Conservation (phyloP, 768 basidiomycete species). For the Rhizopogon salebrosus region DNA sequence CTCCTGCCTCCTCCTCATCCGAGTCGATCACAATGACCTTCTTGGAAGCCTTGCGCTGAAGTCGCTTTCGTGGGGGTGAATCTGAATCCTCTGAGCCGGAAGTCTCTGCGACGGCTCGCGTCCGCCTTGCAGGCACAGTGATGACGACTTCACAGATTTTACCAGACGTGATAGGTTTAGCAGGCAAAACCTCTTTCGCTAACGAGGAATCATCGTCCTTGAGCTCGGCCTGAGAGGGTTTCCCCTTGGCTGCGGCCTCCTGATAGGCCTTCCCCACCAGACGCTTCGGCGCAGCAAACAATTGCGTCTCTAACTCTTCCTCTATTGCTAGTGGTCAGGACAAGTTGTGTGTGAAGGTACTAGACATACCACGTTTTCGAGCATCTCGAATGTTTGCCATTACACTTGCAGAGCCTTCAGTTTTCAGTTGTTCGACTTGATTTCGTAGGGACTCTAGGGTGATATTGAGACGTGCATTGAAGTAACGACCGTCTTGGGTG, state of each 20-base stretch:
- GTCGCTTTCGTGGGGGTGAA: conserved; percentile 31
- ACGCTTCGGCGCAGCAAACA: conserved; percentile 51
- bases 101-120: conserved; percentile 11
- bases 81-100: conserved; percentile 32
- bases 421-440: conserved; percentile 66
- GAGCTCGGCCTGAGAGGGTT: conserved; percentile 15
- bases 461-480: conserved; percentile 74
- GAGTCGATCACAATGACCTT: conserved; percentile 41
- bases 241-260: conserved; percentile 43
- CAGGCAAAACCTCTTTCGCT: conserved; percentile 19
- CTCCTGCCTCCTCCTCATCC: conserved; percentile 49
- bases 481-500: conserved; percentile 80
- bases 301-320: conserved; percentile 45
- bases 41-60: conserved; percentile 32
- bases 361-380: conserved; percentile 49
- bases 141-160: conserved; percentile 57
- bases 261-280: conserved; percentile 74
- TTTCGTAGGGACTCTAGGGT: conserved; percentile 49
- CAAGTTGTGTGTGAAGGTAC: background rate
- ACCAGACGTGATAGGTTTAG: conserved; percentile 32
- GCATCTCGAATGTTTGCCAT: conserved; percentile 60
- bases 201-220: conserved; percentile 10
- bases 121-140: conserved; percentile 20
- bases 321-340: conserved; percentile 28
- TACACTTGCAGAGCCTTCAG: conserved; percentile 59